Evolutionary conservation across 768 basidiomycete genomes (phyloP).

Genomic region (Leccinum obscurum): DNA sequence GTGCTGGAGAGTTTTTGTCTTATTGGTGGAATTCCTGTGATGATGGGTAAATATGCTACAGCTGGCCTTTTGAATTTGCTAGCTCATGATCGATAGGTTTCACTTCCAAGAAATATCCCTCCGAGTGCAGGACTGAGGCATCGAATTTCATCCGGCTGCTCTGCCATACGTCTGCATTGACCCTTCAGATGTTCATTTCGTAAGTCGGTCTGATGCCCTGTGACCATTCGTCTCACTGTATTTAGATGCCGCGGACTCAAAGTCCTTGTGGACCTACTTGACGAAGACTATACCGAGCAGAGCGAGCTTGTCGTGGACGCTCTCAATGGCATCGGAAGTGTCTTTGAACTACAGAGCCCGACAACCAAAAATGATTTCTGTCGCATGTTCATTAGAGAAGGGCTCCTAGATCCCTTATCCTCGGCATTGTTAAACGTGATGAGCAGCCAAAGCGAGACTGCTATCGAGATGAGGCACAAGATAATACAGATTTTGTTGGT

Average conservation of each 20-base stretch:
- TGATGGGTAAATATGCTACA: slow-evolving; percentile 65
- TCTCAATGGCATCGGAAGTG: slow-evolving; percentile 90
- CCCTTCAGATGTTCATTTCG: slow-evolving; percentile 99
- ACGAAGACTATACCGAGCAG: slow-evolving; percentile 94
- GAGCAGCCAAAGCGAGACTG: slow-evolving; percentile 62
- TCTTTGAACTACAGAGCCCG: slow-evolving; percentile 94
- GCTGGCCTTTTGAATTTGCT: not conserved
- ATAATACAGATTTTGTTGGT: slow-evolving; percentile 87
- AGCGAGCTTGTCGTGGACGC: slow-evolving; percentile 90
- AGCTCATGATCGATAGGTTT: slow-evolving; percentile 54
- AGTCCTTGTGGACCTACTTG: slow-evolving; percentile 92
- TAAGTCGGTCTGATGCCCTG: slow-evolving; percentile 42
- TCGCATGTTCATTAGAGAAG: slow-evolving; percentile 96
- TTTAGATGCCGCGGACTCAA: slow-evolving; percentile 89
- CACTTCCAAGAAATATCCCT: slow-evolving; percentile 90
- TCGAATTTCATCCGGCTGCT: slow-evolving; percentile 92
- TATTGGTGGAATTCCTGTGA: slow-evolving; percentile 92
- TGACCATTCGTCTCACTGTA: slow-evolving; percentile 1
- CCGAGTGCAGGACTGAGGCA: slow-evolving; percentile 92
- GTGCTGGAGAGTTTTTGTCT: slow-evolving; percentile 95
- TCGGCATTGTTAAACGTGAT: slow-evolving; percentile 89
- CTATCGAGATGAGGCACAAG: slow-evolving; percentile 79
- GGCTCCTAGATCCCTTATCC: slow-evolving; percentile 89
- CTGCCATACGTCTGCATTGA: slow-evolving; percentile 90
- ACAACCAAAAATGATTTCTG: slow-evolving; percentile 99